Evolutionary conservation across 805 yeast species (phyloP).

Genomic region (Hemisphaericaspora nanyangensis): DNA sequence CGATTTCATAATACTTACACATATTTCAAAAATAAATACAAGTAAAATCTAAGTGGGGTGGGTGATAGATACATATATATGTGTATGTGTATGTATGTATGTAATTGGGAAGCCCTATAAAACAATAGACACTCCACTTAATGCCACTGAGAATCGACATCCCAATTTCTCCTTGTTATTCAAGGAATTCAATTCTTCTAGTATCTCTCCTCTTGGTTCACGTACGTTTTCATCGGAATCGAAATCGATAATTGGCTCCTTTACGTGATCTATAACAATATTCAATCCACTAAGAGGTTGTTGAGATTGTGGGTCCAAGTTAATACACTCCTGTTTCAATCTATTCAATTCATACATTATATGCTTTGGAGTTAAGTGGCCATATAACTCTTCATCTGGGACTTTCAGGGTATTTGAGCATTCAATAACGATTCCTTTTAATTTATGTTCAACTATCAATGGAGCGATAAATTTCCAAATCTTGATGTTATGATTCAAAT

Average conservation of each 20-base stretch:
- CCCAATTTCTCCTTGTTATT: conserved; percentile 36
- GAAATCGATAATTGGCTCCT: conserved; percentile 39
- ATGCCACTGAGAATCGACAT: conserved; percentile 46
- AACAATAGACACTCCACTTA: conserved; percentile 49
- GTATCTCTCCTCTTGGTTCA: conserved; percentile 59
- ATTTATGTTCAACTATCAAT: conserved; percentile 28
- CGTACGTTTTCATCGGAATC: conserved; percentile 19
- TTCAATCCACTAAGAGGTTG: conserved; percentile 42
- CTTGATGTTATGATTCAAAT: conserved; percentile 26
- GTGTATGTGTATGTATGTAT: too few relatives aligned
- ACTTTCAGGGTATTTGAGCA: conserved; percentile 54
- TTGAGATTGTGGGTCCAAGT: conserved; percentile 9
- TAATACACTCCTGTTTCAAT: conserved; percentile 16
- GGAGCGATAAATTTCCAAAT: conserved; percentile 61
- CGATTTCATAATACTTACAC: too few relatives aligned
- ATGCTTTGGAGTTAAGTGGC: conserved; percentile 72
- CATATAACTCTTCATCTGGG: conserved; percentile 53
- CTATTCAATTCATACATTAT: conserved; percentile 53
- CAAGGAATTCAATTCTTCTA: conserved; percentile 44
- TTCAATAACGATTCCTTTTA: conserved; percentile 66
- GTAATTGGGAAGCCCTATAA: too few relatives aligned
- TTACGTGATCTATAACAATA: conserved; percentile 45
- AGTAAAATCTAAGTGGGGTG: too few relatives aligned
- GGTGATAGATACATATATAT: too few relatives aligned
- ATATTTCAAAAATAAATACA: too few relatives aligned